phyloP scores from a whole-genome alignment of 768 basidiomycete species.

The button mushroom (Agaricus bisporus) region DNA sequence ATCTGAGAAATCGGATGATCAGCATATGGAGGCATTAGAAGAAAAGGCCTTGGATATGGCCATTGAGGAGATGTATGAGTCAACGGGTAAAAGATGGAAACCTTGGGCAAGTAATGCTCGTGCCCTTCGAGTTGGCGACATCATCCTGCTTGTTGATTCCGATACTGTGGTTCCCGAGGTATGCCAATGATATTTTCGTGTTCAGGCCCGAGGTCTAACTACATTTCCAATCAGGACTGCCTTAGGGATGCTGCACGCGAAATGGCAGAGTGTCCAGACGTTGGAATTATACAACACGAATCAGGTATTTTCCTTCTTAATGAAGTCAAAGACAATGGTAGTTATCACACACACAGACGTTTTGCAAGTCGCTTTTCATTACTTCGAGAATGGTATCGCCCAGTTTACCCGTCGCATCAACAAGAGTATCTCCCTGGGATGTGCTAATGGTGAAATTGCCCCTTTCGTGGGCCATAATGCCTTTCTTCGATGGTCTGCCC shows the following conservation, averaged over 20 bases:
- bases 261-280: conserved; percentile 72
- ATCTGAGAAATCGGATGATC: conserved; percentile 27
- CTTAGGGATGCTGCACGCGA: conserved; percentile 88
- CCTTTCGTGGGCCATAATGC: conserved; percentile 88
- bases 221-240: conserved; percentile 51
- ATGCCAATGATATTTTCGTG: not conserved
- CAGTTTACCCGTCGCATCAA: conserved; percentile 88
- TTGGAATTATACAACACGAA: conserved; percentile 88
- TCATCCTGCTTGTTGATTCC: conserved; percentile 80
- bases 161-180: conserved; percentile 76
- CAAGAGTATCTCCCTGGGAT: conserved; percentile 72
- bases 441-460: conserved; percentile 76
- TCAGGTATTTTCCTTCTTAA: conserved; percentile 42
- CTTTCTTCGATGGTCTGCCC: conserved; percentile 83
- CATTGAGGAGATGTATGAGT: conserved; percentile 64
- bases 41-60: conserved; percentile 70
- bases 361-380: conserved; percentile 86
- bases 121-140: conserved; percentile 68
- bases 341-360: conserved; percentile 44
- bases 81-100: conserved; percentile 51
- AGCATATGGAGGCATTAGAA: conserved; percentile 46
- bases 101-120: conserved; percentile 77
- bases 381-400: conserved; percentile 87
- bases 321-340: not conserved
- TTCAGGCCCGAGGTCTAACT: not conserved